Conservation (phyloP, 2,329 filamentous ascomycete species). For the Pyrenochaeta sp. region DNA sequence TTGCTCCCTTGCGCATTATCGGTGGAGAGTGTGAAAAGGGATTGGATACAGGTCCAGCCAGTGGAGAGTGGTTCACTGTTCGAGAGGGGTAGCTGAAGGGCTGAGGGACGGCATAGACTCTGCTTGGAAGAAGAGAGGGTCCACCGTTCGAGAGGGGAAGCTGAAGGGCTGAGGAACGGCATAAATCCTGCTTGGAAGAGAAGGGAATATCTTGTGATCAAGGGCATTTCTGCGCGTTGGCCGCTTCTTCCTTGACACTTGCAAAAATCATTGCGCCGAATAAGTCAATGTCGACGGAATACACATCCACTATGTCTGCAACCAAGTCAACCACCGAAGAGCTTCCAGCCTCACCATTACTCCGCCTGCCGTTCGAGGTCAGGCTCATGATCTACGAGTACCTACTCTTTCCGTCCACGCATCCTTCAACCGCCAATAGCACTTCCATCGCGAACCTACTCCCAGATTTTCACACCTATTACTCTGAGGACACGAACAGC, state of each 20-base stretch:
- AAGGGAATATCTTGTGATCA: not conserved
- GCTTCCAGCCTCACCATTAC: constrained; percentile 43
- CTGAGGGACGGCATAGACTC: too few relatives aligned
- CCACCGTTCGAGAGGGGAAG: not conserved
- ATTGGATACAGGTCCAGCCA: not conserved
- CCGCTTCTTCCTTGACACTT: not conserved
- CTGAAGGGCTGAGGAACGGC: not conserved
- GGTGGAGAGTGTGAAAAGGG: not conserved
- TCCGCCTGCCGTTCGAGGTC: constrained; percentile 57
- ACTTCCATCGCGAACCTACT: constrained; percentile 45
- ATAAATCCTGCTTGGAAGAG: not conserved
- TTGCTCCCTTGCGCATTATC: constrained; percentile 5
- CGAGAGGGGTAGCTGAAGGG: not conserved
- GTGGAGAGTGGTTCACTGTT: not conserved
- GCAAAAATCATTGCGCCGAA: not conserved
- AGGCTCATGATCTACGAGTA: constrained; percentile 57
- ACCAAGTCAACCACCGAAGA: not conserved
- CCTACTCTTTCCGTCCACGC: constrained; percentile 52
- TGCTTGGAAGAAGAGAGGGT: not conserved
- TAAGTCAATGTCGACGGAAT: not conserved
- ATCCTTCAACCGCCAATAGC: constrained; percentile 36
- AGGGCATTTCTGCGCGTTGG: not conserved
- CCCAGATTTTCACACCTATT: constrained; percentile 55
- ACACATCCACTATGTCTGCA: constrained; percentile 13
- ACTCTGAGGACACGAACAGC: constrained; percentile 40